These are phyloP conservation scores for Fabrea salina DNA, from an alignment of 169 alveolate genomes.

Conservation along the genomic window DNA sequence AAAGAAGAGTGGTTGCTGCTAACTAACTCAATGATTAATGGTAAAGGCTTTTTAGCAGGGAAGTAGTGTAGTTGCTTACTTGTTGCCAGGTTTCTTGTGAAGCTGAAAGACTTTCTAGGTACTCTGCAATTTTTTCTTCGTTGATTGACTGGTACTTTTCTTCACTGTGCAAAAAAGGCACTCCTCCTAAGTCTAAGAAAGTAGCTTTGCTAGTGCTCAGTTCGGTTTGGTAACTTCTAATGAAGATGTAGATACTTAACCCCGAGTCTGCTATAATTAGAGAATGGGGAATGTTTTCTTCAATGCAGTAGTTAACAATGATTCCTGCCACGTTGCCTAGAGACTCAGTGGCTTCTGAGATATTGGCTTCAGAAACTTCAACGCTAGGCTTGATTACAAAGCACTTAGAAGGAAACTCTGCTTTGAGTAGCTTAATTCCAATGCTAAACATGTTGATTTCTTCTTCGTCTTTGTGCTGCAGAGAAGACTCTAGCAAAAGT, in stretches of 20 bases:
- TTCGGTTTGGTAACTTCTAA: neutral
- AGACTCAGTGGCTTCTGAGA: neutral
- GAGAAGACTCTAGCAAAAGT: neutral
- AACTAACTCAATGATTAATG: neutral
- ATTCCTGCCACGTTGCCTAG: constrained; percentile 23
- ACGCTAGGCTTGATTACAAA: constrained; percentile 2
- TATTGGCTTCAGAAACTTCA: neutral
- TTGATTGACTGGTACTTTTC: neutral
- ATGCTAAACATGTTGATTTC: constrained; percentile 26
- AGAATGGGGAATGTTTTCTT: constrained; percentile 14
- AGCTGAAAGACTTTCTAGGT: neutral
- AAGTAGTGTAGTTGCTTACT: neutral
- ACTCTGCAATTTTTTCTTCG: neutral
- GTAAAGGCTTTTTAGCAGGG: neutral
- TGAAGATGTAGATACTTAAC: neutral
- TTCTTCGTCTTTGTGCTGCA: constrained; percentile 17
- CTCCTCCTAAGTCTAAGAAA: constrained; percentile 2
- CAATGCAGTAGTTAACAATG: neutral
- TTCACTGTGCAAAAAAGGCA: neutral
- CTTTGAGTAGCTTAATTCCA: neutral
- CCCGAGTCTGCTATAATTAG: neutral
- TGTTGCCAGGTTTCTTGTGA: neutral
- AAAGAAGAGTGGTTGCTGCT: constrained; percentile 11
- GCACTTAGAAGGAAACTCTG: constrained; percentile 9
- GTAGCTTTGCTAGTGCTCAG: neutral